Evolutionary conservation across 495 filamentous ascomycete genomes (phyloP).

Genomic region (Recurvomyces mirabilis): DNA sequence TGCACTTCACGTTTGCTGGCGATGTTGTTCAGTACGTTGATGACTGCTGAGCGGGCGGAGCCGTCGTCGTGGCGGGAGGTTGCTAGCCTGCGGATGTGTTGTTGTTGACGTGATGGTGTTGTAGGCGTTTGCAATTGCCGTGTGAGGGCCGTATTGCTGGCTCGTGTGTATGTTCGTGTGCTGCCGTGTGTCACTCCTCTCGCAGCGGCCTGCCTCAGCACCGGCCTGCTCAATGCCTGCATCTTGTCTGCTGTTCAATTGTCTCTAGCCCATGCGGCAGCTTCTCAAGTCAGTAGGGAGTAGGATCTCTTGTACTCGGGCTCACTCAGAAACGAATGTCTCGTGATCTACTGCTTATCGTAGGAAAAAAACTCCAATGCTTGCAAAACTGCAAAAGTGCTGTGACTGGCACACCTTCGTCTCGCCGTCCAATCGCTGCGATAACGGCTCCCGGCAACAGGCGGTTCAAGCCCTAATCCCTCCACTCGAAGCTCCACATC

Average conservation of each 20-base stretch:
- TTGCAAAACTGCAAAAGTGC: too few species aligned
- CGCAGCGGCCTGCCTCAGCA: constrained; percentile 6
- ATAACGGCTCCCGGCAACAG: too few species aligned
- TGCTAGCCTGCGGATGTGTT: constrained; percentile 9
- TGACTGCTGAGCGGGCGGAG: constrained; percentile 71
- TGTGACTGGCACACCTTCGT: too few species aligned
- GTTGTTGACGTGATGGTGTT: not conserved
- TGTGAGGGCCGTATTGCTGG: not conserved
- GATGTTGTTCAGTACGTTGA: constrained; percentile 90
- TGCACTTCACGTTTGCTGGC: constrained; percentile 95
- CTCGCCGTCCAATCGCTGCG: too few species aligned
- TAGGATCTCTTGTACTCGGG: too few species aligned
- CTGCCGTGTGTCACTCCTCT: not conserved
- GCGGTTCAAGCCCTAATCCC: too few species aligned
- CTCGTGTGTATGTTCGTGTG: not conserved
- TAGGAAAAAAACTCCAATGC: too few species aligned
- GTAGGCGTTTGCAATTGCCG: not conserved
- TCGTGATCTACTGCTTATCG: too few species aligned
- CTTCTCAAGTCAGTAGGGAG: too few species aligned
- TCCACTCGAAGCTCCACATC: too few species aligned
- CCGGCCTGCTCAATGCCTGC: constrained; percentile 4
- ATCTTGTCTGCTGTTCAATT: not conserved
- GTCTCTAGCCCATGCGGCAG: constrained; percentile 4
- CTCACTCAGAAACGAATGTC: too few species aligned
- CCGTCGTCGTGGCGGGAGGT: constrained; percentile 17